Evolutionary conservation across 1,284 basidiomycete species (phyloP).

Genomic region (Abortiporus biennis): DNA sequence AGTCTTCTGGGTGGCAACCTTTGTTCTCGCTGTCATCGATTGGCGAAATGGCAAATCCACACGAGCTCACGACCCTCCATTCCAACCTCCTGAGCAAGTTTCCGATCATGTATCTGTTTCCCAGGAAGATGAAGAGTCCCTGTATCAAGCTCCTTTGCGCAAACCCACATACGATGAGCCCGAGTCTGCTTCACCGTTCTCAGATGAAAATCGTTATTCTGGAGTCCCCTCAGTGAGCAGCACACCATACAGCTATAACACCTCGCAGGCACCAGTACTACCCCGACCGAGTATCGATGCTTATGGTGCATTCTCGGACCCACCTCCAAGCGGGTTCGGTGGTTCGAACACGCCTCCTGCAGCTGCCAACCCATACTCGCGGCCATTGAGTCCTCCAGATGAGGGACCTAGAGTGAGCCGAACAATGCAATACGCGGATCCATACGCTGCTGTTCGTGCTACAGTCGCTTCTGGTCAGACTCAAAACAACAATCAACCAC

Average conservation of each 20-base stretch:
- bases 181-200: constrained; percentile 41
- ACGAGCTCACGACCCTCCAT: constrained; percentile 64
- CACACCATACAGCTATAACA: constrained; percentile 21
- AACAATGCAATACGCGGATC: constrained; percentile 86
- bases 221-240: constrained; percentile 23
- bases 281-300: constrained; percentile 70
- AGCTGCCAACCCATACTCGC: constrained; percentile 21
- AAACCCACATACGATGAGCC: constrained; percentile 30
- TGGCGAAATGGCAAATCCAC: constrained; percentile 68
- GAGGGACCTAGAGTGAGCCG: constrained; percentile 57
- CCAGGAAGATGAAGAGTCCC: constrained; percentile 38
- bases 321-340: constrained; percentile 64
- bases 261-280: constrained; percentile 25
- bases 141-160: constrained; percentile 35
- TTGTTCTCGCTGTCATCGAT: constrained; percentile 56
- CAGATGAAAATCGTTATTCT: constrained; percentile 44
- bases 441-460: constrained; percentile 70
- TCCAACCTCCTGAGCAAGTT: constrained; percentile 48
- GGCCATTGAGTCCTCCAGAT: constrained; percentile 31
- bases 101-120: constrained; percentile 23
- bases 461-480: constrained; percentile 18
- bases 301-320: constrained; percentile 84
- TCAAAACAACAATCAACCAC: constrained; percentile 5
- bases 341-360: constrained; percentile 13
- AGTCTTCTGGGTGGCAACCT: constrained; percentile 65